A percentile compares a stretch with the other conserved stretches of the same genome.
These are phyloP conservation scores for Hawksworthiomyces lignivorus DNA, from an alignment of 2,329 filamentous ascomycete genomes.

Conservation along the genomic window DNA sequence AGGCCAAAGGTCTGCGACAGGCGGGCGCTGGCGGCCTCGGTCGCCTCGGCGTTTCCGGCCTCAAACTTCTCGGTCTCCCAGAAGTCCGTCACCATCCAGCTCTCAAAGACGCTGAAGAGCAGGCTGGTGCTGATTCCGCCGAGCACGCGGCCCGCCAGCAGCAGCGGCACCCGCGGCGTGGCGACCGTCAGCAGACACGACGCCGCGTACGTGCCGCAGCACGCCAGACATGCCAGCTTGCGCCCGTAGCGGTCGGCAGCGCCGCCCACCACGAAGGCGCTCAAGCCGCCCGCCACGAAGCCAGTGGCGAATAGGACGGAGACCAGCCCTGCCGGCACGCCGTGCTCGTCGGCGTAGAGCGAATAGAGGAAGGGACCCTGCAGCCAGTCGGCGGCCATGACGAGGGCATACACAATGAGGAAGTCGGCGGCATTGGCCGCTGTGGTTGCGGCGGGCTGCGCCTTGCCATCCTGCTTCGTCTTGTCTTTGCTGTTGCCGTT, in stretches of 20 bases:
- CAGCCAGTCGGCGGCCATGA: constrained; percentile 45
- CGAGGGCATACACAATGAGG: constrained; percentile 37
- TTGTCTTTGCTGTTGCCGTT: not conserved
- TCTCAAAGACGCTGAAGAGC: constrained; percentile 52
- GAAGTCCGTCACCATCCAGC: constrained; percentile 53
- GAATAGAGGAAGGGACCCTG: constrained; percentile 29
- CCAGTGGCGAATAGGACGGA: constrained; percentile 34
- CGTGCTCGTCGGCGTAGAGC: constrained; percentile 27
- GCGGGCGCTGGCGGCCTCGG: constrained; percentile 16
- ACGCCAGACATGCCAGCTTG: constrained; percentile 43
- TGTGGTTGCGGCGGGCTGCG: constrained; percentile 17
- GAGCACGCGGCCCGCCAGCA: constrained; percentile 45
- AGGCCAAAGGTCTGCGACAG: constrained; percentile 43
- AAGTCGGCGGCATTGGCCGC: constrained; percentile 20
- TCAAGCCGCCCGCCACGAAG: constrained; percentile 36
- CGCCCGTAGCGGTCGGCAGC: constrained; percentile 44
- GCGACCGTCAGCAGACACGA: constrained; percentile 36
- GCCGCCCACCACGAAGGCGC: constrained; percentile 38
- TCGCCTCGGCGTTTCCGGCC: constrained; percentile 6
- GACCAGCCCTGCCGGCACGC: constrained; percentile 21
- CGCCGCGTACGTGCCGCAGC: constrained; percentile 45
- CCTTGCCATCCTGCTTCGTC: not conserved
- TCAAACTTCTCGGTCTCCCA: constrained; percentile 30
- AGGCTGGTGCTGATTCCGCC: constrained; percentile 49
- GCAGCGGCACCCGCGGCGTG: constrained; percentile 25